Base-by-base conservation (phyloP, 1,284 basidiomycete species). In the Microbotryum intermedium region DNA sequence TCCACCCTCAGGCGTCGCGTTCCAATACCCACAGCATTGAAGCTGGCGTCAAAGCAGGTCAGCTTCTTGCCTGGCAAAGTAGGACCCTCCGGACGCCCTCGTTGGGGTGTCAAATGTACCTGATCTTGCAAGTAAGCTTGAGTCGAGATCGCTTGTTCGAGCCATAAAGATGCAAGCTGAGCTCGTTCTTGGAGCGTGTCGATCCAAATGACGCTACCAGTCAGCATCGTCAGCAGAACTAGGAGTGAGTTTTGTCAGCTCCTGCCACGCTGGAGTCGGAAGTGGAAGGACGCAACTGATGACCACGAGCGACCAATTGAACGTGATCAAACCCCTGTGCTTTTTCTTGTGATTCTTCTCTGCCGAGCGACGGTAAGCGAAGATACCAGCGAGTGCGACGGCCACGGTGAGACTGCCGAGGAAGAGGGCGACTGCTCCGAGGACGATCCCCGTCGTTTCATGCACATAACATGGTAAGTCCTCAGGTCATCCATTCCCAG, bases 21-120 rank as follows among this genome's bases (percentile, higher is more conserved):
- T 57, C 28, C 65, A 76, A 74, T 89, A 92, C 11, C 89, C 89
- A 69, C 89, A 92, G 76, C 90, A 91, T 59, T 76, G 73, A 70
- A 88, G 79, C 86, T 88, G 61, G 18, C 34, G 9, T 1, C 29
- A 29, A 7, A 5, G 9, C n/a, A 34, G 30, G 13, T 34, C 23
- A 45, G 42, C 13, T 54, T 18, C 30, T 34, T 34, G 30, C n/a
- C n/a, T n/a, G n/a, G n/a, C n/a, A n/a, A 34, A 23, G 43, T 11
- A n/a, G 18, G 50, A 13, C n/a, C n/a, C n/a, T n/a, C n/a, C n/a
- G n/a, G n/a, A n/a, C n/a, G n/a, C n/a, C n/a, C n/a, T n/a, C n/a
- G n/a, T n/a, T n/a, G n/a, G n/a, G n/a, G n/a, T n/a, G n/a, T n/a
- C n/a, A n/a, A n/a, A n/a, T n/a, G n/a, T 66, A 87, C 87, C 77